Percentiles rank a stretch among this genome's conserved stretches.
phyloP scores from a whole-genome alignment of 176 grass and related monocot genomes.

The Avena eriantha region DNA sequence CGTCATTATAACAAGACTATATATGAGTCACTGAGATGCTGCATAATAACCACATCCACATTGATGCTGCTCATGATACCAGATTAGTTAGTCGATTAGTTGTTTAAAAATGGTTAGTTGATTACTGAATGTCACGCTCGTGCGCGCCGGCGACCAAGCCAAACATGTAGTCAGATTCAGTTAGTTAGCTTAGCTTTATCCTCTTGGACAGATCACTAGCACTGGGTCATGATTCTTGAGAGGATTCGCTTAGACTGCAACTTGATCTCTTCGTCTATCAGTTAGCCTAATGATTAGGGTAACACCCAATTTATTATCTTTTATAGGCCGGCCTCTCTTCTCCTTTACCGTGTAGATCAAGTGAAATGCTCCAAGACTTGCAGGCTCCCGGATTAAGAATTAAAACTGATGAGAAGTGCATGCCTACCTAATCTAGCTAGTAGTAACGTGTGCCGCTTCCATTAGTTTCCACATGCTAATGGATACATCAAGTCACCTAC shows the following conservation, averaged over 20 bases:
- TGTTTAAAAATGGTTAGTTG: not conserved
- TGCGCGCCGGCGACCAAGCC: constrained; percentile 22
- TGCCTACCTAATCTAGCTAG: constrained; percentile 34
- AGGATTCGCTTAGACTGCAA: not conserved
- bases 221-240: not conserved
- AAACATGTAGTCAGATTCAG: not conserved
- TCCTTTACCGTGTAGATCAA: not conserved
- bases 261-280: not conserved
- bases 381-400: constrained; percentile 24
- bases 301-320: not conserved
- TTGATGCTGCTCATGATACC: not conserved
- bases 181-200: not conserved
- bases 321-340: not conserved
- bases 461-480: constrained; percentile 41
- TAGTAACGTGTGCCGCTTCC: constrained; percentile 37
- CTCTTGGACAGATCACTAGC: not conserved
- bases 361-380: not conserved
- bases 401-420: constrained; percentile 6
- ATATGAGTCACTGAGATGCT: not conserved
- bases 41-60: not conserved
- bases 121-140: not conserved
- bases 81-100: not conserved
- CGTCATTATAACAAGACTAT: not conserved
- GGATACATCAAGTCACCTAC: constrained; percentile 1
- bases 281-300: not conserved